Conservation (phyloP, 2,329 filamentous ascomycete species). For the Arachnopeziza araneosa region DNA sequence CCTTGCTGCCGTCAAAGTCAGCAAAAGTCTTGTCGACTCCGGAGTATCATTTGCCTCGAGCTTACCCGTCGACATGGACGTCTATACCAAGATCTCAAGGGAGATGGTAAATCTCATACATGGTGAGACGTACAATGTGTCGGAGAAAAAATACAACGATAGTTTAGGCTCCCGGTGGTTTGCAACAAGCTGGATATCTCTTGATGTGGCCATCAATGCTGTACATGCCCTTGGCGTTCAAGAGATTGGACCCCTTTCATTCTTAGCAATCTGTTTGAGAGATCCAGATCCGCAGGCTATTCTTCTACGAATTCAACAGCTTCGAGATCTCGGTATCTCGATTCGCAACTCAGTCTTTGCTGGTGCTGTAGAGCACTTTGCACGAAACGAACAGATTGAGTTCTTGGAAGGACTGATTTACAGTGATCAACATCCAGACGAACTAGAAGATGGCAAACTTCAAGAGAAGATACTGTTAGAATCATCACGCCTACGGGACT, state of each 20-base stretch:
- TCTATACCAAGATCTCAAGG: slow-evolving; percentile 20
- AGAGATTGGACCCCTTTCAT: slow-evolving; percentile 66
- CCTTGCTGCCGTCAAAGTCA: slow-evolving; percentile 20
- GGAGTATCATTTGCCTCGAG: slow-evolving; percentile 20
- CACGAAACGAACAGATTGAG: slow-evolving; percentile 43
- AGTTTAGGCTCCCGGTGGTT: slow-evolving; percentile 74
- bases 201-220: slow-evolving; percentile 66
- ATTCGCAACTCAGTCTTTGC: slow-evolving; percentile 60
- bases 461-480: slow-evolving; percentile 49
- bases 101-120: slow-evolving; percentile 31
- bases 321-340: slow-evolving; percentile 57
- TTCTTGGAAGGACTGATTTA: slow-evolving; percentile 29
- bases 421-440: slow-evolving; percentile 61
- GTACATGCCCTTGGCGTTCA: slow-evolving; percentile 66
- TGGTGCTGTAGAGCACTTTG: slow-evolving; percentile 59
- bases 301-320: slow-evolving; percentile 50
- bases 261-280: slow-evolving; percentile 71
- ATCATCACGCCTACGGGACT: slow-evolving; percentile 46
- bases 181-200: slow-evolving; percentile 66
- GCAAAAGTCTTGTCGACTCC: slow-evolving; percentile 21
- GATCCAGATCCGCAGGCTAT: slow-evolving; percentile 52
- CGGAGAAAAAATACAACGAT: slow-evolving; percentile 54
- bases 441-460: slow-evolving; percentile 48
- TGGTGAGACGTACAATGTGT: slow-evolving; percentile 25
- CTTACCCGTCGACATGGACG: slow-evolving; percentile 7